Conservation (phyloP, 441 rosid species). For the Erodium texanum region DNA sequence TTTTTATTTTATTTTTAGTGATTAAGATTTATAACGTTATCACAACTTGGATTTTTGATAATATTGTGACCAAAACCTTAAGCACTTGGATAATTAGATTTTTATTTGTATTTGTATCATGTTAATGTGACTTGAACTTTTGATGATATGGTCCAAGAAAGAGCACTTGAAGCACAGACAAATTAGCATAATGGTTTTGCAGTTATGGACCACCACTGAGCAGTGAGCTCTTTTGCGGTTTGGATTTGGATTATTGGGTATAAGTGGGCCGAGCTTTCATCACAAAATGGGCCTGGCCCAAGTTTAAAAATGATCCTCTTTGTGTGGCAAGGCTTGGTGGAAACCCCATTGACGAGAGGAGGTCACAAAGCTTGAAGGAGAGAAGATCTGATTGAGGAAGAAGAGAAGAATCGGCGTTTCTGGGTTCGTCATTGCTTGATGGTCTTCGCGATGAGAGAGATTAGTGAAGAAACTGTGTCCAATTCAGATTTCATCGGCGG, state of each 20-base stretch:
- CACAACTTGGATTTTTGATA: too few species aligned
- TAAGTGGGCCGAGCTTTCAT: neutral
- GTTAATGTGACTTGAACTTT: too few species aligned
- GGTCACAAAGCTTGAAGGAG: too few species aligned
- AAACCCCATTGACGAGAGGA: too few species aligned
- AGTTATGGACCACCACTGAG: neutral
- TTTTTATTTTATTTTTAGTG: too few species aligned
- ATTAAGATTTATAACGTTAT: too few species aligned
- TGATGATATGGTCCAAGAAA: too few species aligned
- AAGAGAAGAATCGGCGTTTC: neutral
- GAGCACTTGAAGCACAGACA: neutral
- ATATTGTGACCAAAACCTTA: too few species aligned
- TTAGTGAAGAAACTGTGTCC: slow-evolving; percentile 17
- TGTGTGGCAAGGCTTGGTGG: too few species aligned
- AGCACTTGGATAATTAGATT: too few species aligned
- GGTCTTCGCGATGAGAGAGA: slow-evolving; percentile 20
- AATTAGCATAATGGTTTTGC: neutral
- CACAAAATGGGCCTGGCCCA: neutral
- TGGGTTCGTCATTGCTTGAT: neutral
- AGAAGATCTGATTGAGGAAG: neutral
- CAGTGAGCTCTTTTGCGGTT: neutral
- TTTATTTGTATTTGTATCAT: too few species aligned
- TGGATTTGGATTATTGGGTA: neutral
- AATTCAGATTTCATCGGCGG: neutral
- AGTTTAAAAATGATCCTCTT: neutral